Evolutionary conservation across 176 grass and related monocot species (phyloP).

Genomic region (Hyparrhenia diplandra): DNA sequence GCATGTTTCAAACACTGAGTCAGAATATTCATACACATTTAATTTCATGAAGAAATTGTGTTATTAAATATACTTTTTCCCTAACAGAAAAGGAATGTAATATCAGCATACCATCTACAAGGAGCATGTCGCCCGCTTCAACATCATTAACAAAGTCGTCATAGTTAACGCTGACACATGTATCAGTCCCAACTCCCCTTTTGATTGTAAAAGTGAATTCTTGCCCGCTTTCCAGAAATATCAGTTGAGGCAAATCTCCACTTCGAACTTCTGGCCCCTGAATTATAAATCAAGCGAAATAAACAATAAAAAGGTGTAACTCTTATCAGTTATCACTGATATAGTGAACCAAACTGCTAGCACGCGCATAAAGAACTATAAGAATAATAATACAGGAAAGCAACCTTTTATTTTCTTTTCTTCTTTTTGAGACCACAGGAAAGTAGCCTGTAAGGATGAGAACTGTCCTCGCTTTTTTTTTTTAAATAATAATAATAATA

Average conservation of each 20-base stretch:
- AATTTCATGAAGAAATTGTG: background rate
- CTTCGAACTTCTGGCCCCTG: slow-evolving; percentile 98
- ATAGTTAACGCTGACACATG: slow-evolving; percentile 93
- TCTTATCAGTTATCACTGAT: background rate
- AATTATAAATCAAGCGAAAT: slow-evolving; percentile 26
- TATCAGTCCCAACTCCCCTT: slow-evolving; percentile 82
- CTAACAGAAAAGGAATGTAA: background rate
- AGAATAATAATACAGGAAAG: slow-evolving; percentile 19
- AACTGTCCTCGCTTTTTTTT: slow-evolving; percentile 8
- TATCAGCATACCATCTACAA: slow-evolving; percentile 74
- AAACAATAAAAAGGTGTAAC: slow-evolving; percentile 1
- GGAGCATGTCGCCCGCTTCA: slow-evolving; percentile 91
- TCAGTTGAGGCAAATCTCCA: slow-evolving; percentile 88
- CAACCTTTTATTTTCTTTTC: background rate
- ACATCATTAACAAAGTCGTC: slow-evolving; percentile 97
- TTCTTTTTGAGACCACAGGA: background rate
- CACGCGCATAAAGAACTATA: background rate
- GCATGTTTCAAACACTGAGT: background rate
- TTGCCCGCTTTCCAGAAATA: slow-evolving; percentile 53
- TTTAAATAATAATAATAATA: too few relatives aligned
- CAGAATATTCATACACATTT: background rate
- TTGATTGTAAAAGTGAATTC: slow-evolving; percentile 89
- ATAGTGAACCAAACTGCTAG: slow-evolving; percentile 12
- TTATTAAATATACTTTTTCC: background rate
- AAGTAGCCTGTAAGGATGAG: background rate